phyloP scores from a whole-genome alignment of 2,329 filamentous ascomycete genomes.

The Hymenoscyphus salicellus region DNA sequence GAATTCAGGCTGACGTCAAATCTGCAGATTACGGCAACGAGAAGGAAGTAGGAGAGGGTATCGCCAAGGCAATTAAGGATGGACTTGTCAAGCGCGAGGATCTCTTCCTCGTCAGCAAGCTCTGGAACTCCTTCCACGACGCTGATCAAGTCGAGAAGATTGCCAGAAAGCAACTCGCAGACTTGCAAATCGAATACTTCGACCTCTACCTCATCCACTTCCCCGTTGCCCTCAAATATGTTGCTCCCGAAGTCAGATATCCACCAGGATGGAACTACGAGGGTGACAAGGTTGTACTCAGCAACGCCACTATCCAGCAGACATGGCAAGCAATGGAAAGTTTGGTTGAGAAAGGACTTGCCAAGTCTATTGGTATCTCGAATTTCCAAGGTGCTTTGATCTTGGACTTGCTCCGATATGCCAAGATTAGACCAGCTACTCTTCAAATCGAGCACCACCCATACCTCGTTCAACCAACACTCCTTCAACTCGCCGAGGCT shows the following conservation, averaged over 20 bases:
- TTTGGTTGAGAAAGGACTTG: conserved; percentile 65
- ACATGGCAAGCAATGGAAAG: conserved; percentile 81
- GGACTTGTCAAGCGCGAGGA: conserved; percentile 80
- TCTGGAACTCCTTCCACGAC: conserved; percentile 91
- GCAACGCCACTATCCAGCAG: conserved; percentile 71
- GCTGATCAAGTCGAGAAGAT: conserved; percentile 73
- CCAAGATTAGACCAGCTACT: conserved; percentile 68
- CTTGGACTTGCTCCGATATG: conserved; percentile 77
- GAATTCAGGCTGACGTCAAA: neutral
- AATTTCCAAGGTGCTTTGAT: conserved; percentile 79
- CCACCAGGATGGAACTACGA: conserved; percentile 74
- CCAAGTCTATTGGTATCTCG: conserved; percentile 73
- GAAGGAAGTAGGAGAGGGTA: conserved; percentile 71
- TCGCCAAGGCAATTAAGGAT: conserved; percentile 76
- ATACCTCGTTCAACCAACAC: conserved; percentile 72
- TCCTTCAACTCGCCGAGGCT: conserved; percentile 66
- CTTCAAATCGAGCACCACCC: conserved; percentile 91
- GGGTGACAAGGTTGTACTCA: conserved; percentile 57
- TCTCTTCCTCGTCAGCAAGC: conserved; percentile 88
- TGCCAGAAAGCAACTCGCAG: conserved; percentile 70
- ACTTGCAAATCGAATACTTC: conserved; percentile 86
- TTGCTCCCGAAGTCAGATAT: conserved; percentile 75
- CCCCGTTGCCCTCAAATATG: conserved; percentile 80
- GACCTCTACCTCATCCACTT: conserved; percentile 89
- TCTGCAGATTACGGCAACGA: conserved; percentile 76